These are phyloP conservation scores for Lentinula sp. DNA, from an alignment of 768 basidiomycete genomes.

Conservation along the genomic window DNA sequence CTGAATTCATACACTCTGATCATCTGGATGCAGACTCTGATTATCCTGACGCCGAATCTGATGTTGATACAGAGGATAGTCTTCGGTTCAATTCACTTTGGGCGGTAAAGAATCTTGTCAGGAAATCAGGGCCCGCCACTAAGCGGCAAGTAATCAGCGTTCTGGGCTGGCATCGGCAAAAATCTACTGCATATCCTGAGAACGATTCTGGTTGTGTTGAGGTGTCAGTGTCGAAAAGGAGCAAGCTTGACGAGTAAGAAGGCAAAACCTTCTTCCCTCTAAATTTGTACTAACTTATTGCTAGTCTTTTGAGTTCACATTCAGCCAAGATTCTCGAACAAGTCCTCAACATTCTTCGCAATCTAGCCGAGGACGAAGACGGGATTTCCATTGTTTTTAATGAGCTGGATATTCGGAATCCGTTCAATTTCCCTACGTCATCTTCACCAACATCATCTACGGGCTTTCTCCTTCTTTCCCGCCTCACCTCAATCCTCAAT, in stretches of 20 bases:
- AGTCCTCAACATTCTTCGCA: conserved; percentile 58
- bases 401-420: conserved; percentile 26
- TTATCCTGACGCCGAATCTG: background rate
- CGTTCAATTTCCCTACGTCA: conserved; percentile 30
- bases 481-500: background rate
- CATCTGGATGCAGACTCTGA: background rate
- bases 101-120: conserved; percentile 81
- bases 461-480: background rate
- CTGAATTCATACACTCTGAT: conserved; percentile 42
- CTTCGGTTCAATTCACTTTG: conserved; percentile 73
- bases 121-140: conserved; percentile 51
- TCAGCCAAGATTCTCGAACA: conserved; percentile 66
- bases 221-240: background rate
- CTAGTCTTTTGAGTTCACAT: conserved; percentile 5
- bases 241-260: background rate
- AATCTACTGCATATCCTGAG: conserved; percentile 14
- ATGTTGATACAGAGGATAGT: conserved; percentile 35
- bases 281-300: conserved; percentile 17
- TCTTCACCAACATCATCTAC: conserved; percentile 22
- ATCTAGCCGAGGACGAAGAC: conserved; percentile 59
- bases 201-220: background rate
- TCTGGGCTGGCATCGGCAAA: conserved; percentile 63
- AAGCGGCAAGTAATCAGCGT: conserved; percentile 64
- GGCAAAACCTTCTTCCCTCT: background rate
- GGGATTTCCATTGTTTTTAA: conserved; percentile 58